Evolutionary conservation across 164 flowering plant species (phyloP).

Genomic region (Hamamelis virginiana): DNA sequence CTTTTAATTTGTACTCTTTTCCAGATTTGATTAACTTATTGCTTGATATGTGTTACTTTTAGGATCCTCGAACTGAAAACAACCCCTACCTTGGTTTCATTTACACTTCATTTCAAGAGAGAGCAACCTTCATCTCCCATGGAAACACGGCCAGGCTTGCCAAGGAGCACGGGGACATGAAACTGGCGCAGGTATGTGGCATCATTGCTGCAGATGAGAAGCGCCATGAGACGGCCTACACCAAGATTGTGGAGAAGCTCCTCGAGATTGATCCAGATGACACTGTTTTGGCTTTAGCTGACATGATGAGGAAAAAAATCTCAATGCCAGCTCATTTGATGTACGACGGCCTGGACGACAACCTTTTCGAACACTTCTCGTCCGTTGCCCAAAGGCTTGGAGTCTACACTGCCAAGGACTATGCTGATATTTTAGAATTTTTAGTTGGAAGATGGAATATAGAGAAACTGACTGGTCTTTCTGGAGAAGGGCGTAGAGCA

Average conservation of each 20-base stretch:
- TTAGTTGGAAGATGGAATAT: constrained; percentile 50
- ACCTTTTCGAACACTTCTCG: constrained; percentile 54
- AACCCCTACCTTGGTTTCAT: constrained; percentile 55
- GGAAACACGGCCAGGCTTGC: constrained; percentile 55
- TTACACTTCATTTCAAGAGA: constrained; percentile 61
- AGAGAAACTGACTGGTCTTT: constrained; percentile 42
- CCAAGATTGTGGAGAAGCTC: constrained; percentile 52
- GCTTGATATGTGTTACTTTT: background rate
- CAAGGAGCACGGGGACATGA: constrained; percentile 43
- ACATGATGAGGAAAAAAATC: constrained; percentile 62
- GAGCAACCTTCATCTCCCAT: constrained; percentile 55
- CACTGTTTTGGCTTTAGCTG: constrained; percentile 45
- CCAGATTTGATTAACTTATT: background rate
- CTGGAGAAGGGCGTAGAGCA: constrained; percentile 42
- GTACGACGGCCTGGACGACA: constrained; percentile 50
- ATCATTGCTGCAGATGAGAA: constrained; percentile 56
- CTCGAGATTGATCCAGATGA: constrained; percentile 48
- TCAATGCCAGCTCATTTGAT: constrained; percentile 64
- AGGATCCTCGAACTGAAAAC: constrained; percentile 49
- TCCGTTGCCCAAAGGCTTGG: constrained; percentile 56
- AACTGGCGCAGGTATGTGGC: constrained; percentile 55
- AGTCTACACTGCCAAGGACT: constrained; percentile 63
- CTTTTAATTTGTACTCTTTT: background rate
- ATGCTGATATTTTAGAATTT: constrained; percentile 56
- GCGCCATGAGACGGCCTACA: constrained; percentile 59